Percentiles rank a stretch among this genome's conserved stretches.
Conservation (phyloP, 1,284 basidiomycete species). For the Pyrrhoderma noxium region DNA sequence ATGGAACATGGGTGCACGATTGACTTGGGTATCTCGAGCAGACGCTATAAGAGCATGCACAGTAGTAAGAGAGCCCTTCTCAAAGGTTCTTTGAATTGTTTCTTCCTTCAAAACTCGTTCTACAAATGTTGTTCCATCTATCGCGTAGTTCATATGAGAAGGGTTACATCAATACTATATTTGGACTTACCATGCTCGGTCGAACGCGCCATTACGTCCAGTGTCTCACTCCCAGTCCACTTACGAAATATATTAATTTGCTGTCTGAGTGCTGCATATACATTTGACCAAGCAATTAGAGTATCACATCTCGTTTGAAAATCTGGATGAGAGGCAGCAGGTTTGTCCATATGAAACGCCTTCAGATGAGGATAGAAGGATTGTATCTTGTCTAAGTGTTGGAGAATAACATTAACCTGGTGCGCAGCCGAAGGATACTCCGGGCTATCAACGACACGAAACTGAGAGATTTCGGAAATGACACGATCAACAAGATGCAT, state of each 20-base stretch:
- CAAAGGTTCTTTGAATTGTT: constrained; percentile 88
- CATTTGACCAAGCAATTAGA: constrained; percentile 83
- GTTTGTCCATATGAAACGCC: constrained; percentile 76
- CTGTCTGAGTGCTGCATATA: constrained; percentile 70
- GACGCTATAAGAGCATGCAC: constrained; percentile 82
- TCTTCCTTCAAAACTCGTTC: constrained; percentile 96
- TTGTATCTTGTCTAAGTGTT: constrained; percentile 76
- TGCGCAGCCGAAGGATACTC: constrained; percentile 51
- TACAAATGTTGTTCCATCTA: constrained; percentile 75
- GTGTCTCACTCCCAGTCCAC: constrained; percentile 89
- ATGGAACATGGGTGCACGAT: constrained; percentile 64
- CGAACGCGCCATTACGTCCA: constrained; percentile 78
- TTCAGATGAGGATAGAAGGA: constrained; percentile 83
- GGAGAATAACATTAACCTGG: constrained; percentile 69
- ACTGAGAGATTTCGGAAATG: constrained; percentile 76
- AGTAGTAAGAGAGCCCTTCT: constrained; percentile 86
- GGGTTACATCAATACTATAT: constrained; percentile 26
- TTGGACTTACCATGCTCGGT: constrained; percentile 36
- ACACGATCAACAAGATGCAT: constrained; percentile 75
- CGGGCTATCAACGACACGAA: constrained; percentile 47
- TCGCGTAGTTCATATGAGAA: constrained; percentile 30
- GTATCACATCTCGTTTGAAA: constrained; percentile 81
- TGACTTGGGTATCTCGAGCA: constrained; percentile 84
- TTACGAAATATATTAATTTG: constrained; percentile 75
- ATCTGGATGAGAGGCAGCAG: constrained; percentile 51